Base-by-base conservation (phyloP, 2,329 filamentous ascomycete species). In the Ophiostoma perfectum region DNA sequence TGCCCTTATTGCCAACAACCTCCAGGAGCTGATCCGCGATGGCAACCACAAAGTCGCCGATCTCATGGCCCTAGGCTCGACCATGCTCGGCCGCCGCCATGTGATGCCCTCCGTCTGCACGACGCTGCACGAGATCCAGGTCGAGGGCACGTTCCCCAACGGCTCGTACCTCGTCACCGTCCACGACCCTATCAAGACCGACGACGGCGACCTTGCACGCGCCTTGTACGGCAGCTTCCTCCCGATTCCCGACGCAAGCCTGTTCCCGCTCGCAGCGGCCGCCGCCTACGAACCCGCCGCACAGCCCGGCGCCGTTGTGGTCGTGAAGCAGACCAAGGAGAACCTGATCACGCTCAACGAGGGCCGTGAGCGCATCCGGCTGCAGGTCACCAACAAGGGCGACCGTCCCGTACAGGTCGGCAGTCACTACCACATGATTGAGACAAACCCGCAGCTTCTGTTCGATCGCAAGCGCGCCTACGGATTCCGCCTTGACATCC, bases 11-110 rank as follows among this genome's bases (percentile, higher is more conserved):
- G 89, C 93, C 71, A 93, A 87, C 76, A 93, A 93, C 78, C 84
- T 98, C 65, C 94, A 97, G 78, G 94, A 98, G 85, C 89, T 97
- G 74, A 96, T 98, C 78, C 93, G 94, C 78, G 94, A 98, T 94
- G 94, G 94, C 76, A 88, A 90, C 73, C 92, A 97, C 80, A 90
- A 86, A 14, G 94, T 98, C 67, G 90, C 93, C 52, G 93, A 97
- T 78, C 91, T 98, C 76, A 98, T 98, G 93, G 82, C 87, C 70
- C 86, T 97, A 72, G 94, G 94, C 74, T 88, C 91, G 74, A 94
- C 91, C 67, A 93, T 98, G 89, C 90, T 98, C 2, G 94, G 94
- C 72, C 90, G 94, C 9, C 90, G 94, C 45, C 94, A 98, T 78
- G 94, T 98, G 70, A 83, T 92, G 60, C 93, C 94, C 36, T 88